These are phyloP conservation scores for Entamoeba dispar DNA, from an alignment of 208 protist genomes.

Conservation along the genomic window DNA sequence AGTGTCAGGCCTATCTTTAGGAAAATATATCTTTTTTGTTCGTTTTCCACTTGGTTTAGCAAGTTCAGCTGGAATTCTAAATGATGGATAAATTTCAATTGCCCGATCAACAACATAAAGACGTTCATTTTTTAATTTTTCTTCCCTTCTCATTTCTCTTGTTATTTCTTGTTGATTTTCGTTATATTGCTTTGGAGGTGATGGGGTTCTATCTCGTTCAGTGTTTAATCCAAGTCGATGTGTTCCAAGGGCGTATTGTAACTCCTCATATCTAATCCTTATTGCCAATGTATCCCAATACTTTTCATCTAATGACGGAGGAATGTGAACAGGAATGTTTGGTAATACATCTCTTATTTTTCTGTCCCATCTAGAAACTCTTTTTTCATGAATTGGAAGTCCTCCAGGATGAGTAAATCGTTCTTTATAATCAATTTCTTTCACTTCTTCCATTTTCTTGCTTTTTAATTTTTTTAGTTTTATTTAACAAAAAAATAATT, in stretches of 20 bases:
- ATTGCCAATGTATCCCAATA: not conserved
- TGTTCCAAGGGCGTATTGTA: not conserved
- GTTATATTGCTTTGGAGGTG: not conserved
- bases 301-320: not conserved
- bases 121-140: not conserved
- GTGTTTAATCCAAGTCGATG: not conserved
- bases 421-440: not conserved
- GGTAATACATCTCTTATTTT: not conserved
- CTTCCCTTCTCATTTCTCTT: not conserved
- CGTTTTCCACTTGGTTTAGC: slow-evolving; percentile 12
- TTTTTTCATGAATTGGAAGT: not conserved
- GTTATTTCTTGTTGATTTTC: not conserved
- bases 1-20: slow-evolving; percentile 42
- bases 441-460: not conserved
- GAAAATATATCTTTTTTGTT: slow-evolving; percentile 38
- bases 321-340: not conserved
- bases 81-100: not conserved
- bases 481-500: not conserved
- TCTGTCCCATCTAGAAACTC: not conserved
- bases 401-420: not conserved
- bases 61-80: not conserved
- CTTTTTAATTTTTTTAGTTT: not conserved
- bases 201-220: not conserved
- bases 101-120: not conserved
- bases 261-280: not conserved